Base-by-base conservation (phyloP, 306 rosid species). In the Pterocarpus macrocarpus region DNA sequence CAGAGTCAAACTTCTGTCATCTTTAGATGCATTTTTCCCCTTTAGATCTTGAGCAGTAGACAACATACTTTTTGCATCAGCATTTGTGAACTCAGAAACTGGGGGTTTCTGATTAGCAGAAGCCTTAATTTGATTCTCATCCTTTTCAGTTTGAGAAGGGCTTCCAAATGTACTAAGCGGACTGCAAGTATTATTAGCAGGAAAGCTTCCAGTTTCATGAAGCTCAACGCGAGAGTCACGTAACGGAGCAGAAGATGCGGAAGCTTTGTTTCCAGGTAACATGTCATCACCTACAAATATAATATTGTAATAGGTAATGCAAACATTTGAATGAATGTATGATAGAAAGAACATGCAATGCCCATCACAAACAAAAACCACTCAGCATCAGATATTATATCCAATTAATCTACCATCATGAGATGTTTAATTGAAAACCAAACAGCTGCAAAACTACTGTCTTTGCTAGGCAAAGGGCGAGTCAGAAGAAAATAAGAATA, bases 131-230 rank as follows among this genome's bases (percentile, higher is more conserved):
- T 53, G 77, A 69, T 78, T 70, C 73, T 77, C 83, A 47, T 78
- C 82, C 41, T 64, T 81, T 65, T 80, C 81, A 55, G 56, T 84
- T 50, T 71, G 81, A 17, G 83, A 76, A 64, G 66, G 72, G 41
- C 59, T 44, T 53, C 66, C 53, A 41, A 68, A 28, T 53, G 84
- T 43, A 62, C 76, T 62, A 63, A 76, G 43, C 56, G 87, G 77
- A 74, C 44, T 69, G 75, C 73, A 73, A 61, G 76, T 70, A 73
- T 28, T 70, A 82, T 50, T 69, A 58, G 86, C 64, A 80, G 86
- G 85, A 78, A 77, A 44, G 76, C 57, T 77, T 83, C 78, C 88
- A 81, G 81, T 81, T 73, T 85, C 89, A 82, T 64, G 76, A 62
- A 82, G 80, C 80, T 59, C 78, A 70, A 68, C 66, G 71, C 71